Percentiles rank a stretch among this genome's conserved stretches.
Evolutionary conservation across 2,329 filamentous ascomycete genomes (phyloP).

Genomic region (Fusarium sp.): DNA sequence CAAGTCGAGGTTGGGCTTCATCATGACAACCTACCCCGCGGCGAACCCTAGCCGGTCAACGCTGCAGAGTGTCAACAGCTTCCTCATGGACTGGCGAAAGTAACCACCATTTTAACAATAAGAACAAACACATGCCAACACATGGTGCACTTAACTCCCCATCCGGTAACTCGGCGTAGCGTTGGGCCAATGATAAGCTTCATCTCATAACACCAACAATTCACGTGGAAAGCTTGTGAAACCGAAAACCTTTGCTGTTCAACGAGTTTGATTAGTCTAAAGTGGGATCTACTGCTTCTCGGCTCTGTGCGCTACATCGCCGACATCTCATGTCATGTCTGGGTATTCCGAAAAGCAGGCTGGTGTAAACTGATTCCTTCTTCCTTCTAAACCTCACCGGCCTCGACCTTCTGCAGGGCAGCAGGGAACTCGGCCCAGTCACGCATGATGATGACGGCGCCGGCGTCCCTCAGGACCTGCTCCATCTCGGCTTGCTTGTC

Average conservation of each 20-base stretch:
- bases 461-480: conserved; percentile 65
- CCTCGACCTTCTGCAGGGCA: conserved; percentile 57
- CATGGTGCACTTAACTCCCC: background rate
- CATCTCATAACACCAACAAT: background rate
- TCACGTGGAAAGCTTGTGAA: background rate
- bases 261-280: conserved; percentile 23
- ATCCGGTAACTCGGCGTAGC: background rate
- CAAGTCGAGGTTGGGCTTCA: conserved; percentile 77
- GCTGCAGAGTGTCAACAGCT: conserved; percentile 90
- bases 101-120: conserved; percentile 9
- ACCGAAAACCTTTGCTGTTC: background rate
- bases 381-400: conserved; percentile 45
- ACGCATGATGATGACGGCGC: conserved; percentile 68
- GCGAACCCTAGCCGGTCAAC: conserved; percentile 86
- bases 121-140: background rate
- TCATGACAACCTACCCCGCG: conserved; percentile 79
- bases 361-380: conserved; percentile 17
- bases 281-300: conserved; percentile 19
- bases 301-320: conserved; percentile 21
- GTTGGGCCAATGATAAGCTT: background rate
- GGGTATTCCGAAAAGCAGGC: conserved; percentile 38
- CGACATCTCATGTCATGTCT: conserved; percentile 12
- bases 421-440: conserved; percentile 65
- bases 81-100: conserved; percentile 71
- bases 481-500: conserved; percentile 71